These are phyloP conservation scores for Cladophialophora bantiana DNA, from an alignment of 2,329 filamentous ascomycete species.

Conservation along the genomic window DNA sequence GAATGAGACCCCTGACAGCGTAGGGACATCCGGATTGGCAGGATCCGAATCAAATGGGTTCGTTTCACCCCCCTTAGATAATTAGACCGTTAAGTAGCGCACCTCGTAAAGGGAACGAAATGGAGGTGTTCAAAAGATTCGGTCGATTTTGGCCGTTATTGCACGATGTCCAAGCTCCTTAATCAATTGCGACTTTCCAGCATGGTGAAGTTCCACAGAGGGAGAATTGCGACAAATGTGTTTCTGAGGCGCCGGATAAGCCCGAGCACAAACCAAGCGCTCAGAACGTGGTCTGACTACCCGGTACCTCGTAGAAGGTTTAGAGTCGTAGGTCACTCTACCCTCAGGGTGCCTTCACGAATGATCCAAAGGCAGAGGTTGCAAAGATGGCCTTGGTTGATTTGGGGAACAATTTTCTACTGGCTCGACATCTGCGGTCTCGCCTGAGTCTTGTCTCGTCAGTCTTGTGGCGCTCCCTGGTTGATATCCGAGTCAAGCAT, in stretches of 20 bases:
- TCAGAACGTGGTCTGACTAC: background rate
- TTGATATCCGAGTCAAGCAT: background rate
- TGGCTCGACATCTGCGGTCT: background rate
- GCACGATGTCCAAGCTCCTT: background rate
- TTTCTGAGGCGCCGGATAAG: background rate
- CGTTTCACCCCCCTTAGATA: background rate
- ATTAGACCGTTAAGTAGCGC: background rate
- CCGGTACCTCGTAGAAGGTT: background rate
- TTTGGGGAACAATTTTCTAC: background rate
- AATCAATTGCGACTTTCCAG: background rate
- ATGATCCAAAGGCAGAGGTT: background rate
- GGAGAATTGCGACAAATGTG: background rate
- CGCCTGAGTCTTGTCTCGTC: background rate
- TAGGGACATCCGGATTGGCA: background rate
- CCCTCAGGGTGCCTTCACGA: background rate
- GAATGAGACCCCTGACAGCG: background rate
- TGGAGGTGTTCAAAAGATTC: too few relatives aligned
- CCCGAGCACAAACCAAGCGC: background rate
- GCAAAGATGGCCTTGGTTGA: background rate
- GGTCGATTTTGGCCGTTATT: background rate
- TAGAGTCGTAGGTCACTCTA: background rate
- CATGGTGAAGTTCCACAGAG: background rate
- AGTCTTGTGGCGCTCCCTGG: background rate
- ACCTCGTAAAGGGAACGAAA: background rate
- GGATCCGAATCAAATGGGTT: background rate